Evolutionary conservation across 116 monocot species (phyloP).

Genomic region (Trichopus zeylanicus): DNA sequence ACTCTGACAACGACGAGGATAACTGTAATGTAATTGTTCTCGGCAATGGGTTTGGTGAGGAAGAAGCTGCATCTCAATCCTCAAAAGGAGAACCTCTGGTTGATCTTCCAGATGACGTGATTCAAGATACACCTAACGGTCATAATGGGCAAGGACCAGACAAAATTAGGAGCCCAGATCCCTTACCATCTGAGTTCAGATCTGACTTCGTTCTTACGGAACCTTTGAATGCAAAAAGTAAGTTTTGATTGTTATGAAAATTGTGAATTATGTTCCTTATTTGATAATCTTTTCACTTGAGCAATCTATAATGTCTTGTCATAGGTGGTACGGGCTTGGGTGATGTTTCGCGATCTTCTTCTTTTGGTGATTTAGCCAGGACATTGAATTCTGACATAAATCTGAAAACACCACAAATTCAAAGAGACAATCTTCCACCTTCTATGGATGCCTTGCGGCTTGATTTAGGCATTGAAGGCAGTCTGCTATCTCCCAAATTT

Average conservation of each 20-base stretch:
- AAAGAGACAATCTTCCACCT: background rate
- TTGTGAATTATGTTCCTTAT: background rate
- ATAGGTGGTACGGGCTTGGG: background rate
- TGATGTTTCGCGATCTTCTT: background rate
- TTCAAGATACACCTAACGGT: too few relatives aligned
- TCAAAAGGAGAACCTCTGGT: background rate
- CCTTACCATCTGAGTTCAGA: conserved; percentile 12
- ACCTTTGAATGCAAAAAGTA: conserved; percentile 19
- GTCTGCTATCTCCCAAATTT: conserved; percentile 18
- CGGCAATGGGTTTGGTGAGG: conserved; percentile 14
- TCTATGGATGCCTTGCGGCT: conserved; percentile 16
- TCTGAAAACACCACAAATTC: conserved; percentile 1
- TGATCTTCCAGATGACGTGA: conserved; percentile 3
- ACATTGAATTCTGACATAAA: conserved; percentile 10
- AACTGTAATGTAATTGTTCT: background rate
- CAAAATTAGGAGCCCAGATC: conserved; percentile 6
- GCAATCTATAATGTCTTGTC: background rate
- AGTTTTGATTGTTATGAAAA: background rate
- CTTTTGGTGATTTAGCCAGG: conserved; percentile 10
- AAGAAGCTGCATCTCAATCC: conserved; percentile 7
- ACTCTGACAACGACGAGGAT: conserved; percentile 14
- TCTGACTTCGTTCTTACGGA: conserved; percentile 16
- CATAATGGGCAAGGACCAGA: too few relatives aligned
- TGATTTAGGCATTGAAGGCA: conserved; percentile 5
- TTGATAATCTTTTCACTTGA: background rate